phyloP scores from a whole-genome alignment of 352 stramenopile species.

The Aphanomyces stellatus region DNA sequence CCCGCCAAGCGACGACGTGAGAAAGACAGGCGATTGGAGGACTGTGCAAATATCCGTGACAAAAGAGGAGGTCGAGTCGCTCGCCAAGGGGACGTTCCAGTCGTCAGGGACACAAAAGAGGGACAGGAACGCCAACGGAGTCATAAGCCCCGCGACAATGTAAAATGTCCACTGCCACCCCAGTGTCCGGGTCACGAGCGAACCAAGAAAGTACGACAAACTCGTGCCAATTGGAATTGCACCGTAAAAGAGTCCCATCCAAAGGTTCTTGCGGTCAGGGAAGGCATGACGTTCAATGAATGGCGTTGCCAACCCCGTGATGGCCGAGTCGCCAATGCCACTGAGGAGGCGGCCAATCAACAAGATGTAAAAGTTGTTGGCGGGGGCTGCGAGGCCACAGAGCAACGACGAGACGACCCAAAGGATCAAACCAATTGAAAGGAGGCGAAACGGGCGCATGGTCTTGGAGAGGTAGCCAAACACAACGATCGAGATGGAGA shows the following conservation, averaged over 20 bases:
- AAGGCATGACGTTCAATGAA: neutral
- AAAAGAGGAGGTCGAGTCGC: no score
- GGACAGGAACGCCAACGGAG: no score
- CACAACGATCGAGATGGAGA: neutral
- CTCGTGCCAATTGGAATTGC: neutral
- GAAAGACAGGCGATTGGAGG: neutral
- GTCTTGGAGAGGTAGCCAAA: neutral
- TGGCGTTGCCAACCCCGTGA: neutral
- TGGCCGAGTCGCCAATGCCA: neutral
- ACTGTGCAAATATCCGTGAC: no score
- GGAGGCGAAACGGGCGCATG: neutral
- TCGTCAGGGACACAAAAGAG: no score
- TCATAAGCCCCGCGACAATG: neutral
- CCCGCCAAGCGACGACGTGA: neutral
- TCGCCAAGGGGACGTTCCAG: no score
- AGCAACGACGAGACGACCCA: neutral
- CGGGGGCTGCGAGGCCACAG: neutral
- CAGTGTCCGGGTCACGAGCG: neutral
- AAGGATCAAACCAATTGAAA: neutral
- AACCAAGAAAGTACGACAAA: neutral
- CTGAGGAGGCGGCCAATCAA: neutral
- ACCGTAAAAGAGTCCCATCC: neutral
- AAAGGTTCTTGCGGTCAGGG: neutral
- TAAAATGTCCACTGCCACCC: neutral
- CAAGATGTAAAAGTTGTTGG: neutral